Evolutionary conservation across 2,329 filamentous ascomycete species (phyloP).

Genomic region (Zasmidium cellare): DNA sequence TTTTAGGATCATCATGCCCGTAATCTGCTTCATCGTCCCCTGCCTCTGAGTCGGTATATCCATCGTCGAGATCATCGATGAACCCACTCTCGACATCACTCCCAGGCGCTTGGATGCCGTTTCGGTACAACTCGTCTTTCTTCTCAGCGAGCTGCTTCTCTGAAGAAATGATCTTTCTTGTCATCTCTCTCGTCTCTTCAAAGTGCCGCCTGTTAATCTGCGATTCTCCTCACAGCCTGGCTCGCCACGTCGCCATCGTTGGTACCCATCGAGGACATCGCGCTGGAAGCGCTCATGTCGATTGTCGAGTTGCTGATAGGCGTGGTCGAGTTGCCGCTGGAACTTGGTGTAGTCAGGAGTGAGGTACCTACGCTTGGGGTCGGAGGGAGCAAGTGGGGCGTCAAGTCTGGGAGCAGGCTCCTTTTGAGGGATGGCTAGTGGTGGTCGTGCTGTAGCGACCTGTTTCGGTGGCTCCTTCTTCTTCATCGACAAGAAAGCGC

Average conservation of each 20-base stretch:
- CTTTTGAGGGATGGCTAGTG: too few species aligned
- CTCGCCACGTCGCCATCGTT: neutral
- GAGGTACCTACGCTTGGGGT: neutral
- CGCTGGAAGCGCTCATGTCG: neutral
- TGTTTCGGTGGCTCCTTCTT: too few species aligned
- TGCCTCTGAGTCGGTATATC: slow-evolving; percentile 8
- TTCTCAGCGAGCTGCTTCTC: slow-evolving; percentile 17
- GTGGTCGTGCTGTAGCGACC: too few species aligned
- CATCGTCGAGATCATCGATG: slow-evolving; percentile 19
- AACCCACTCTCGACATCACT: slow-evolving; percentile 16
- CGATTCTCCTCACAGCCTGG: neutral
- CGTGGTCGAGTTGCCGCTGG: neutral
- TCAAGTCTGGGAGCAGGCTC: too few species aligned
- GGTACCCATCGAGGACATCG: neutral
- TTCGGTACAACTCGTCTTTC: slow-evolving; percentile 14
- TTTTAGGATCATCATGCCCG: neutral
- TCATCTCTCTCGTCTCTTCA: slow-evolving; percentile 15
- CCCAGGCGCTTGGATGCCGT: slow-evolving; percentile 10
- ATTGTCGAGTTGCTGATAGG: neutral
- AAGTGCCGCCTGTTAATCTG: slow-evolving; percentile 6
- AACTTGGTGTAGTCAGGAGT: neutral
- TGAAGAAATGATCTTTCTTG: slow-evolving; percentile 18
- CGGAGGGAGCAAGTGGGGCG: too few species aligned
- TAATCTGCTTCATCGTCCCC: neutral
- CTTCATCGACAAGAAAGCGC: too few species aligned